These are phyloP conservation scores for Heritiera fomes DNA, from an alignment of 345 rosid genomes.

Conservation along the genomic window DNA sequence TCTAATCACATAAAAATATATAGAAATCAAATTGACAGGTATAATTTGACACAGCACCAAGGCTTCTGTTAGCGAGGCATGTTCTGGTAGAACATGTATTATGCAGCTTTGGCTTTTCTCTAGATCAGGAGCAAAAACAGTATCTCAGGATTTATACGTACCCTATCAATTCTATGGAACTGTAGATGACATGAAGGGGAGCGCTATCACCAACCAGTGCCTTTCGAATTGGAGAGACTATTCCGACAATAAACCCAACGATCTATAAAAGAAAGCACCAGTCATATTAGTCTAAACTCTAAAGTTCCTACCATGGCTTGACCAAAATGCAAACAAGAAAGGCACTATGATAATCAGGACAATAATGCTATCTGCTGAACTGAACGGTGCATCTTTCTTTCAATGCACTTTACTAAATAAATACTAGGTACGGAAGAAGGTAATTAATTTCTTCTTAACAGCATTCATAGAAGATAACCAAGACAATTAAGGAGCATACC, in stretches of 20 bases:
- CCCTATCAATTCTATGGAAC: conserved; percentile 51
- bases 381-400: too few relatives aligned
- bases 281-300: neutral
- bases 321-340: neutral
- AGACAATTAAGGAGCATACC: conserved; percentile 29
- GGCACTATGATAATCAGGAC: neutral
- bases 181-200: conserved; percentile 59
- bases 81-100: too few relatives aligned
- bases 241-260: conserved; percentile 53
- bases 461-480: neutral
- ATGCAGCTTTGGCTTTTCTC: neutral
- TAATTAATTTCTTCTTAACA: too few relatives aligned
- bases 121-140: neutral
- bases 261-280: conserved; percentile 36
- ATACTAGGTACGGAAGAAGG: too few relatives aligned
- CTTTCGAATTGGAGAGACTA: conserved; percentile 47
- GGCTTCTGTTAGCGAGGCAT: too few relatives aligned
- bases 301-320: neutral
- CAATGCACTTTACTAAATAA: too few relatives aligned
- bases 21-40: too few relatives aligned
- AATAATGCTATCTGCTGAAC: too few relatives aligned
- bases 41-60: too few relatives aligned
- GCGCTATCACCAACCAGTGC: conserved; percentile 48
- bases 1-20: neutral
- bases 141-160: conserved; percentile 29